Evolutionary conservation across 2,329 filamentous ascomycete species (phyloP).

Genomic region (Ampelomyces quisqualis): DNA sequence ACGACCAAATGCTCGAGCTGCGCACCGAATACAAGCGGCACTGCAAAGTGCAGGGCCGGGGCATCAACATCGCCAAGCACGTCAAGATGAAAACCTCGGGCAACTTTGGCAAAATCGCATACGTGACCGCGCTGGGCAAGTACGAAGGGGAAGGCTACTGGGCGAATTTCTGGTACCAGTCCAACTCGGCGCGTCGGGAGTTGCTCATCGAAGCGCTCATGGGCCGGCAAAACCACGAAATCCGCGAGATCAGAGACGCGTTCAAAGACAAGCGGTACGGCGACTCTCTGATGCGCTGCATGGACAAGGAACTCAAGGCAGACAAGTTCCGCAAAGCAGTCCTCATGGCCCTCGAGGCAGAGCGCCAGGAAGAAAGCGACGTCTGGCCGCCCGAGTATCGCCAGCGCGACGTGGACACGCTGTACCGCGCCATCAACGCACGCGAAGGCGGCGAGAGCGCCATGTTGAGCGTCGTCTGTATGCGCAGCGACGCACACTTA

Average conservation of each 20-base stretch:
- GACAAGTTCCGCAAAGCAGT: constrained; percentile 95
- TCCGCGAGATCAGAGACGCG: constrained; percentile 78
- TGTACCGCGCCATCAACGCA: constrained; percentile 70
- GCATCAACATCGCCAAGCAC: constrained; percentile 83
- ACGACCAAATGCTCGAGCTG: constrained; percentile 84
- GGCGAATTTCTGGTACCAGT: constrained; percentile 98
- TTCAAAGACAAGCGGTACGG: constrained; percentile 92
- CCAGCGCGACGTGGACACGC: constrained; percentile 66
- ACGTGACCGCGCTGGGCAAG: constrained; percentile 81
- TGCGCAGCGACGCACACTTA: constrained; percentile 78
- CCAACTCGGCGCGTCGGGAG: constrained; percentile 78
- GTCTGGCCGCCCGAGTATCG: constrained; percentile 58
- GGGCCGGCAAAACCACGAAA: constrained; percentile 85
- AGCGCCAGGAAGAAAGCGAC: constrained; percentile 78
- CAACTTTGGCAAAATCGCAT: constrained; percentile 85
- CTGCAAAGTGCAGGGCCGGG: constrained; percentile 78
- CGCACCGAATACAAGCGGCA: constrained; percentile 88
- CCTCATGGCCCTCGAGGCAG: constrained; percentile 77
- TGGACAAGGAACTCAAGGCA: constrained; percentile 88
- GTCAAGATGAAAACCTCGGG: constrained; percentile 77
- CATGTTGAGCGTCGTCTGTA: constrained; percentile 82
- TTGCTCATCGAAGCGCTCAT: constrained; percentile 91
- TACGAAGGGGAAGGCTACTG: constrained; percentile 97
- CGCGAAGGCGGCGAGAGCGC: constrained; percentile 78
- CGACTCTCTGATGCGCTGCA: constrained; percentile 77